Evolutionary conservation across 148 eudicot genomes (phyloP).

Genomic region (Nyssa sinensis): DNA sequence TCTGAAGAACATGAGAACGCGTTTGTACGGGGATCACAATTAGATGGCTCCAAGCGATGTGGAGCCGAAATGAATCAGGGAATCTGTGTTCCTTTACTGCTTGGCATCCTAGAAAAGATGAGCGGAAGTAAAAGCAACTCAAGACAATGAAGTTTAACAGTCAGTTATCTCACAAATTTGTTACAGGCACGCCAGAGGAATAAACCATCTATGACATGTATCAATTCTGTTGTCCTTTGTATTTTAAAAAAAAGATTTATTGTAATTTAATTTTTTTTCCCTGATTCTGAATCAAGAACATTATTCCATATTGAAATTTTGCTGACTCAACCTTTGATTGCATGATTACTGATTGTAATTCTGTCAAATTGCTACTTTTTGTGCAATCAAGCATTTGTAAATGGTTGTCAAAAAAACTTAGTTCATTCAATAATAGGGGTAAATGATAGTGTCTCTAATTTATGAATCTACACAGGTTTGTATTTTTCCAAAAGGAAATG

Average conservation of each 20-base stretch:
- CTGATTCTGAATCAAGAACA: no score
- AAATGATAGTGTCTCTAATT: no score
- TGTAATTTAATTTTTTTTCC: neutral
- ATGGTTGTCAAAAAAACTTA: no score
- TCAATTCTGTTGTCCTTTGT: neutral
- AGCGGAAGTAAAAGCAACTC: conserved; percentile 30
- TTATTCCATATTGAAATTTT: no score
- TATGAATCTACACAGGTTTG: no score
- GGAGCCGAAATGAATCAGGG: conserved; percentile 28
- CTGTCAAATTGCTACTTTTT: no score
- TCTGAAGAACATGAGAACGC: neutral
- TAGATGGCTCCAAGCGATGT: conserved; percentile 6
- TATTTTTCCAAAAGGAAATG: no score
- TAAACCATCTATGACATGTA: neutral
- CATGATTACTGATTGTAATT: no score
- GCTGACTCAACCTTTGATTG: no score
- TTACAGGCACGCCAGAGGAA: neutral
- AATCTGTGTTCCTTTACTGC: conserved; percentile 48
- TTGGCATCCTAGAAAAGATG: conserved; percentile 23
- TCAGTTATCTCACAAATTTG: neutral
- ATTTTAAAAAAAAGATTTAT: conserved; percentile 1
- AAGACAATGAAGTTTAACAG: conserved; percentile 5
- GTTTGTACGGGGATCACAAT: neutral
- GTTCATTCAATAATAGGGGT: no score
- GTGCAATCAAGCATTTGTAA: no score